Percentiles rank a stretch among this genome's conserved stretches.
These are phyloP conservation scores for Diaporthe humulicola DNA, from an alignment of 2,329 filamentous ascomycete species.

Conservation along the genomic window DNA sequence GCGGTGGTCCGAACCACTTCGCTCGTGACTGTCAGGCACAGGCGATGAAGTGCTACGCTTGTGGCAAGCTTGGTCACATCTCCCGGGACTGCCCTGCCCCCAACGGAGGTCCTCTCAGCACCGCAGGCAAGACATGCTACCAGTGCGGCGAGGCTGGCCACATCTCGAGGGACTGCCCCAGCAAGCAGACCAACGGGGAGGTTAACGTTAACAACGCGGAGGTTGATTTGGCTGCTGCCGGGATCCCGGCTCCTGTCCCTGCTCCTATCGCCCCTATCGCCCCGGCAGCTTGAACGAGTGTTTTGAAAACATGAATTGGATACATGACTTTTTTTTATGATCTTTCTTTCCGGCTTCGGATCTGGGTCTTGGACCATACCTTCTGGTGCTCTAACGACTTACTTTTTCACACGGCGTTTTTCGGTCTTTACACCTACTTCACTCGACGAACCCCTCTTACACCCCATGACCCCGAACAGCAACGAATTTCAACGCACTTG, in stretches of 20 bases:
- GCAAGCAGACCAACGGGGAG: slow-evolving; percentile 72
- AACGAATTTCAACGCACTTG: slow-evolving; percentile 27
- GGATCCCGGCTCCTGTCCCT: slow-evolving; percentile 52
- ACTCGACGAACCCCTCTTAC: slow-evolving; percentile 9
- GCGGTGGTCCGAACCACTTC: slow-evolving; percentile 94
- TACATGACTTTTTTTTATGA: not conserved
- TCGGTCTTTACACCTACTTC: slow-evolving; percentile 23
- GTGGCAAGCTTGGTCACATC: slow-evolving; percentile 95
- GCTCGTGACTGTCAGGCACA: slow-evolving; percentile 98
- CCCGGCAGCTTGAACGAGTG: slow-evolving; percentile 56
- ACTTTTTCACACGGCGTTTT: slow-evolving; percentile 20
- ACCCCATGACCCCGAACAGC: slow-evolving; percentile 12
- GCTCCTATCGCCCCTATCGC: slow-evolving; percentile 54
- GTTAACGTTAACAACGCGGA: slow-evolving; percentile 57
- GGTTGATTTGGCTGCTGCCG: slow-evolving; percentile 58
- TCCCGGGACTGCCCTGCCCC: slow-evolving; percentile 95
- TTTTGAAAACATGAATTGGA: slow-evolving; percentile 16
- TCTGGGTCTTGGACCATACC: not conserved
- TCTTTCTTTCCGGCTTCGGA: not conserved
- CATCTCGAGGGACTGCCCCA: slow-evolving; percentile 93
- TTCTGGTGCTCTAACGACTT: slow-evolving; percentile 2
- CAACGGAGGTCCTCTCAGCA: slow-evolving; percentile 95
- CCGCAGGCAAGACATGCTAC: slow-evolving; percentile 98
- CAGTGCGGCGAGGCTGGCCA: slow-evolving; percentile 95
- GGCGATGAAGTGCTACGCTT: slow-evolving; percentile 98